Conservation (phyloP, 768 basidiomycete genomes). For the Hirschioporus abietinus region DNA sequence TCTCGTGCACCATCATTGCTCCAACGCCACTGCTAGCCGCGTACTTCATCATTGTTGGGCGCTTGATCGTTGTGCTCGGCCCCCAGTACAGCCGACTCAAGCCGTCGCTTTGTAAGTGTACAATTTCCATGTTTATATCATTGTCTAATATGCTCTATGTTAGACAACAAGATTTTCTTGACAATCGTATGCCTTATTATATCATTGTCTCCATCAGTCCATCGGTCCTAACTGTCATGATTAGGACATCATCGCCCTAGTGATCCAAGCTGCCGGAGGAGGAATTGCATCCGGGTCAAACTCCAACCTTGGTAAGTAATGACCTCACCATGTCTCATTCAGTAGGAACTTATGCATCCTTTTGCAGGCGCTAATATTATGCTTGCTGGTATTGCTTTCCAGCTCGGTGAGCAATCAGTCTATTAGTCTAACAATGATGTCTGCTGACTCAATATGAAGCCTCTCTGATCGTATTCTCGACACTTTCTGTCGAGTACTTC, state of each 20-base stretch:
- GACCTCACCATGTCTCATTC: background rate
- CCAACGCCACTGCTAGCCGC: conserved; percentile 3
- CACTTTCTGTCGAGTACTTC: background rate
- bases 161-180: conserved; percentile 1
- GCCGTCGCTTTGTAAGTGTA: background rate
- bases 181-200: background rate
- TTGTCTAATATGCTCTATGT: background rate
- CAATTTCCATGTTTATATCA: background rate
- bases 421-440: background rate
- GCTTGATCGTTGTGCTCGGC: conserved; percentile 4
- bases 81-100: conserved; percentile 1
- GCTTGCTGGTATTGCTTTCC: conserved; percentile 4
- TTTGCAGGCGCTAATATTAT: conserved; percentile 1
- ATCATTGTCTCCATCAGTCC: background rate
- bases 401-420: background rate
- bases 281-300: background rate
- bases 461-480: background rate
- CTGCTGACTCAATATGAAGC: background rate
- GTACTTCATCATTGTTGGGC: conserved; percentile 1
- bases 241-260: conserved; percentile 6
- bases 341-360: background rate
- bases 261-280: conserved; percentile 6
- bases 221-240: background rate
- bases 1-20: conserved; percentile 1
- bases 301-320: conserved; percentile 3